Evolutionary conservation across 2,329 filamentous ascomycete genomes (phyloP), one percentile per base, ranked within the genome.

Genomic region (Epichloe aotearoae): DNA sequence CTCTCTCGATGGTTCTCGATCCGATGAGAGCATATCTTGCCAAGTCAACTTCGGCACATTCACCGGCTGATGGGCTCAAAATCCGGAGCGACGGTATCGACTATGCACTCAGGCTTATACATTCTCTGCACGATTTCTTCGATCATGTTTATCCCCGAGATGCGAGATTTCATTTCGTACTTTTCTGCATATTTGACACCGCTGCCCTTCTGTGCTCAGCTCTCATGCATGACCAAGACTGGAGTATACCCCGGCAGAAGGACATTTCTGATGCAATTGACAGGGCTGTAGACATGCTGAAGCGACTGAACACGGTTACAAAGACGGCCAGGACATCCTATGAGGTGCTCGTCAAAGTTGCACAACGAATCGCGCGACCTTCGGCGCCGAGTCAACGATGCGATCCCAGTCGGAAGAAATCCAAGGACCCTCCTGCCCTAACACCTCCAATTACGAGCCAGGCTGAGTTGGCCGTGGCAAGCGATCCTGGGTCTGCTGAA

Each of bases 181-280:
- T 73, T 0, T 77, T 76, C 51, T 64, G 66, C 42, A 69, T 76
- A 34, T 78, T 78, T 45, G 73, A 78, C 53, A 74, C 72, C 0
- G 68, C 73, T 1, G 72, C 74, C 0, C 63, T 74, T 17, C 58
- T 77, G 4, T 76, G 72, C 61, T 76, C 74, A 0, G 70, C 73
- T 3, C 62, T 78, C 6, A 66, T 76, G 4, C 74, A 77, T 52
- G 75, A 78, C 52, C 58, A 62, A n/a, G 63, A 70, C 33, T 55
- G 59, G 17, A 63, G 59, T 12, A 61, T 76, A 3, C 66, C 68
- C 4, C 65, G 64, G 12, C 69, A 70, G 12, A 61, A 68, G 2
- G 65, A 71, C 15, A 63, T 73, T 15, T 56, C 72, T 20, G 53
- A 64, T 46, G 65, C 65, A 2, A 70, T 77, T 34, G 59, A 63